Percentiles rank a stretch among this genome's conserved stretches.
phyloP scores from a whole-genome alignment of 2,329 filamentous ascomycete species.

The Colletotrichum sp. region DNA sequence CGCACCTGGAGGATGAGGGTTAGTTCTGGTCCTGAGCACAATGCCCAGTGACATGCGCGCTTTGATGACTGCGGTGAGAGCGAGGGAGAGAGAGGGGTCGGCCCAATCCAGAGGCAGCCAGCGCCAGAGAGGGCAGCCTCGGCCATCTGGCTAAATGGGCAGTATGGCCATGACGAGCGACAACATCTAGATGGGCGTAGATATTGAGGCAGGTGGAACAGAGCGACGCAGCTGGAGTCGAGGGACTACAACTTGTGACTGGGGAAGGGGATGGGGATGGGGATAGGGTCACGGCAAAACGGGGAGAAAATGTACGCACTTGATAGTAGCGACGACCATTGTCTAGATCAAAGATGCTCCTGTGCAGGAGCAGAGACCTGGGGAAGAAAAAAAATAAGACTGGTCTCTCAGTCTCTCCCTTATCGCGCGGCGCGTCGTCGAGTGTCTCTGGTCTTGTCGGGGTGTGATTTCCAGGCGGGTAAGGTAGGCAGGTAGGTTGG shows the following conservation, averaged over 20 bases:
- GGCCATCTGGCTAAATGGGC: not conserved
- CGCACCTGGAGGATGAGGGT: slow-evolving; percentile 69
- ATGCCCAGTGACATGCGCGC: slow-evolving; percentile 12
- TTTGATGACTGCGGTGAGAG: slow-evolving; percentile 4
- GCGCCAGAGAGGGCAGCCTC: not conserved
- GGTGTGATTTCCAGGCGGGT: slow-evolving; percentile 19
- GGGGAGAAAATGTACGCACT: slow-evolving; percentile 49
- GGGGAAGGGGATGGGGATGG: slow-evolving; percentile 4
- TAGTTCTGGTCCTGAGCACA: slow-evolving; percentile 7
- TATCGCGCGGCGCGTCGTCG: slow-evolving; percentile 28
- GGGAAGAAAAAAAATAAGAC: slow-evolving; percentile 18
- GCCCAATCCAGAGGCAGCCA: not conserved
- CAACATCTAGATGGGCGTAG: not conserved
- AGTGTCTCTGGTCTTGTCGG: slow-evolving; percentile 24
- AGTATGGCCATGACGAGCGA: not conserved
- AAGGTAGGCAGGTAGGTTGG: slow-evolving; percentile 16
- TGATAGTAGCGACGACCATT: slow-evolving; percentile 70
- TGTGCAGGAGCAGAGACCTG: slow-evolving; percentile 37
- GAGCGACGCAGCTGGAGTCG: slow-evolving; percentile 14
- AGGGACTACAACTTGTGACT: slow-evolving; percentile 7
- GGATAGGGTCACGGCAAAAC: slow-evolving; percentile 22
- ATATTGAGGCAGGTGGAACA: slow-evolving; percentile 4
- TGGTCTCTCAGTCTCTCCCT: slow-evolving; percentile 20
- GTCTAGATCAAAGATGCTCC: slow-evolving; percentile 47
- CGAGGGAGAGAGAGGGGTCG: not conserved